Evolutionary conservation across 2,329 filamentous ascomycete species (phyloP), one percentile per base, ranked within the genome.

Genomic region (Fusarium tanahbumbuense): DNA sequence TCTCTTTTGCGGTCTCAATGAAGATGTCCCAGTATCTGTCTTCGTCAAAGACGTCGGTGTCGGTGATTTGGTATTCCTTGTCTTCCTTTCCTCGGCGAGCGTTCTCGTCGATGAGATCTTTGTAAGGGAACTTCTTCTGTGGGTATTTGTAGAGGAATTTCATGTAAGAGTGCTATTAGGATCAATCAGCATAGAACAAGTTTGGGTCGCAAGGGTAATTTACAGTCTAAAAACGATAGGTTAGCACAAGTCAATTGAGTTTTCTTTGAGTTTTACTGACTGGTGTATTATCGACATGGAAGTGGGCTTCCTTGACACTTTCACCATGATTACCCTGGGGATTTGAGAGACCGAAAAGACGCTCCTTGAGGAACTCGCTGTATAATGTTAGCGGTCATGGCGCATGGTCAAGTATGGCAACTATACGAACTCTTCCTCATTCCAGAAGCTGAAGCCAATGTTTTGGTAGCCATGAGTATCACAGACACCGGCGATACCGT

Each of bases 61-160:
- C 95, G 57, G 94, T 86, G 58, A 98, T 88, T 79, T 98, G 95
- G 81, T 97, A 98, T 78, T 98, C 95, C 49, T 88, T 88, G 69
- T 98, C 94, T 73, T 89, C 79, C 79, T 91, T 93, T 59, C 87
- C 86, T 70, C 94, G 89, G 72, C 86, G 88, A 45, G 90, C 94
- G 78, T 97, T 98, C 77, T 97, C 93, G 70, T 93, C 85, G 71
- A 97, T 83, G 48, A 98, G 85, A 71, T 97, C 90, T 79, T 98
- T 87, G 83, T 98, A 98, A 4, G 95, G 96, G 76, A 98, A 98
- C 69, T 91, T 89, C 75, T 87, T 88, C 81, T 98, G 95, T 1
- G 96, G 96, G 76, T 98, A 97, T 81, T 98, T 98, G 88, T 98
- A 98, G 73, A 98, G 90, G 77, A 91, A 97, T 81, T 98, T 98